Conservation (phyloP, 139 green algal species). For the Bryopsis sp. region DNA sequence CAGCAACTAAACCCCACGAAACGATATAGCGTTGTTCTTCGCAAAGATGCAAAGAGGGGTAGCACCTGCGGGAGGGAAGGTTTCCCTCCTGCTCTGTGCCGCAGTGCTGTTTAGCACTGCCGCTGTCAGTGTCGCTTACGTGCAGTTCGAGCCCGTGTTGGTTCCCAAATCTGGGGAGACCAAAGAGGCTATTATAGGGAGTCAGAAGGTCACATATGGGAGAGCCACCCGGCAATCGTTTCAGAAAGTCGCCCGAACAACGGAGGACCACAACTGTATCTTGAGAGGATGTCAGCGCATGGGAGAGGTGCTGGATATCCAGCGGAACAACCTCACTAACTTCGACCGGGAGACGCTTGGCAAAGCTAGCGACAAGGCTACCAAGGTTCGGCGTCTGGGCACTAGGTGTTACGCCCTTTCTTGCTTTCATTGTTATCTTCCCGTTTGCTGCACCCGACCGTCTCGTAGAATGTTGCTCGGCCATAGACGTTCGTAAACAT, state of each 20-base stretch:
- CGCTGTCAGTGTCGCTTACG: neutral
- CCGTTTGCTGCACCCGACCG: no score
- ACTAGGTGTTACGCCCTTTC: no score
- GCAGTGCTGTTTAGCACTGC: no score
- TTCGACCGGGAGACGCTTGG: constrained; percentile 12
- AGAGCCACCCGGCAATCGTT: neutral
- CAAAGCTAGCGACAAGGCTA: neutral
- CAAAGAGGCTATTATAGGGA: constrained; percentile 3
- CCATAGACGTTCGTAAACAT: no score
- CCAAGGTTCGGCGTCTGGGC: no score
- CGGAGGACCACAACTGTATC: constrained; percentile 10
- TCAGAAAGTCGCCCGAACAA: constrained; percentile 4
- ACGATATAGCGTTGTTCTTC: no score
- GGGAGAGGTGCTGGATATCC: constrained; percentile 15
- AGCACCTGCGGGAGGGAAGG: no score
- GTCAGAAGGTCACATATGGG: neutral
- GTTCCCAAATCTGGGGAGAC: neutral
- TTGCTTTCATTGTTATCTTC: no score
- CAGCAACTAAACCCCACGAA: no score
- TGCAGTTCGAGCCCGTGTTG: constrained; percentile 9
- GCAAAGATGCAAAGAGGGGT: no score
- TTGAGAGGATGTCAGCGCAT: constrained; percentile 1
- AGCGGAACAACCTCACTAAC: neutral
- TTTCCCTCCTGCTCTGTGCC: no score
- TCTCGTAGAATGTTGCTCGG: no score